Evolutionary conservation across 345 rosid genomes (phyloP), one percentile per base, ranked within the genome.

Genomic region (Hibiscus trionum): DNA sequence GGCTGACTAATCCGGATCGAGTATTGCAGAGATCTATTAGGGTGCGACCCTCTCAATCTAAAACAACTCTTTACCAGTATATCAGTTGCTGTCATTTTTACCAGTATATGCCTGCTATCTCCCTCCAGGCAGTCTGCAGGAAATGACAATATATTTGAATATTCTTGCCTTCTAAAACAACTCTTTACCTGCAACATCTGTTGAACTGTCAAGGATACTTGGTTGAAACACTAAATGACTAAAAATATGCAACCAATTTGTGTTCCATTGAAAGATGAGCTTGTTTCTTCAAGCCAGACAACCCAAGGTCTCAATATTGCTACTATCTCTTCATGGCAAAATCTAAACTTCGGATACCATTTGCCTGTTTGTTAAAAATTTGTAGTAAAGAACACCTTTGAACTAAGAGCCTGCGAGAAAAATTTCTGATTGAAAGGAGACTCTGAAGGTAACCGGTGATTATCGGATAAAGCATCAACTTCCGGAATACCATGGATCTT

Each of bases 361-460:
- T 47, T 47, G 52, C 5, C 52, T 12, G 52, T 31, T 31, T 31
- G 4, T 31, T 5, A 33, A 61, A 56, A 65, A 27, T 61, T 63
- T n/a, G 35, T 24, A 14, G 44, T 27, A 17, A 64, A 72, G 6
- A 60, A 65, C 5, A 24, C 14, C 11, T 29, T 27, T 14, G 71
- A 78, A 37, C 11, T 3, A 24, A 24, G 78, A 69, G 64, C 17
- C 50, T 1, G 11, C 10, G 42, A 21, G 61, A 29, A 26, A 29
- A 56, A 52, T 26, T 42, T 65, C 53, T 17, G 56, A 57, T 10
- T 11, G 49, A 75, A 67, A 69, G 39, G 27, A 77, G 72, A 77
- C 82, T 44, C 53, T 66, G 72, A 76, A 77, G 61, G 64, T 55
- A 37, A 58, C 61, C n/a, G 71, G 49, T 52, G 42, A 63, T 63